Conservation (phyloP, 108 stramenopile genomes). For the Fistulifera pelliculosa region DNA sequence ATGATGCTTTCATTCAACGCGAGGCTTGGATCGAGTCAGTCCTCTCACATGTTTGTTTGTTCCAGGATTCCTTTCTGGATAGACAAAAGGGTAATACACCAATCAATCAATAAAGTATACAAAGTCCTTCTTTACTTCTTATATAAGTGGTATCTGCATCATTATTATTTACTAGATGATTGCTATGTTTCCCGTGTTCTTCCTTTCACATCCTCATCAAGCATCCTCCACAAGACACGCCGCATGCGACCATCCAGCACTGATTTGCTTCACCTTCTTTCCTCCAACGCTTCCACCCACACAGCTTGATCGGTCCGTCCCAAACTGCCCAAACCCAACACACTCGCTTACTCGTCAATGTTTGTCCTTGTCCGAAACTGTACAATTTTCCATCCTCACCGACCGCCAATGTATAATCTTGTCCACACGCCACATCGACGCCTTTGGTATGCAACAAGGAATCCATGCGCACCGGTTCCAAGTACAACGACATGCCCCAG, state of each 20-base stretch:
- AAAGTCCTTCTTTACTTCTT: no score
- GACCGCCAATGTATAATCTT: conserved; percentile 65
- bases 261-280: conserved; percentile 36
- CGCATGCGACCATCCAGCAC: conserved; percentile 67
- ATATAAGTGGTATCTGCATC: no score
- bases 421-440: conserved; percentile 63
- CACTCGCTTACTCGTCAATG: conserved; percentile 25
- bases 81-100: no score
- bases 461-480: conserved; percentile 71
- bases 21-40: no score
- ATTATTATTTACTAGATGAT: no score
- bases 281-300: conserved; percentile 41
- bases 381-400: conserved; percentile 61
- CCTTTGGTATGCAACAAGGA: conserved; percentile 41
- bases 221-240: conserved; percentile 40
- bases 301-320: conserved; percentile 52
- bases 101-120: no score
- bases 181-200: no score
- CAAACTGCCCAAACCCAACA: conserved; percentile 46
- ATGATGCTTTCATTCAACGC: no score
- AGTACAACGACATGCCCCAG: conserved; percentile 78
- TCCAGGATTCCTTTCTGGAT: no score
- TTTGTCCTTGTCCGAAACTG: conserved; percentile 61
- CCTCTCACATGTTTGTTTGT: no score
- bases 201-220: no score